Percentiles rank a stretch among this genome's conserved stretches.
phyloP scores from a whole-genome alignment of 2,329 filamentous ascomycete genomes.

The Fusarium acutatum region DNA sequence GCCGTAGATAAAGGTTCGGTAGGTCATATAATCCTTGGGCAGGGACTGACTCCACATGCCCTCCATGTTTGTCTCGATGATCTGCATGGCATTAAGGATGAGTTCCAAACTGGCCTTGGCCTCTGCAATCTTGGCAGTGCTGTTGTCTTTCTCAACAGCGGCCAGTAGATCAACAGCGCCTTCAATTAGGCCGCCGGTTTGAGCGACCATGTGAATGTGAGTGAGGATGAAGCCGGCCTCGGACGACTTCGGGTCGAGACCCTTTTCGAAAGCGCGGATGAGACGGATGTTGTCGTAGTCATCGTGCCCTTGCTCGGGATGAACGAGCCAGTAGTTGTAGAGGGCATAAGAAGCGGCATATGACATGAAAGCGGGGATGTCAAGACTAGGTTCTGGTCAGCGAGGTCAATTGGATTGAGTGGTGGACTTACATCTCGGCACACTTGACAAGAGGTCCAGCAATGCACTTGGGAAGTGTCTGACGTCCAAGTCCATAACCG shows the following conservation, averaged over 20 bases:
- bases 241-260: constrained; percentile 84
- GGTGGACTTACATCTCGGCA: constrained; percentile 19
- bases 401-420: neutral
- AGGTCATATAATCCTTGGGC: constrained; percentile 83
- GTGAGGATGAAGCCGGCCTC: constrained; percentile 97
- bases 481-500: constrained; percentile 23
- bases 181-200: constrained; percentile 80
- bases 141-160: constrained; percentile 9
- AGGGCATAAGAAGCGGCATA: constrained; percentile 73
- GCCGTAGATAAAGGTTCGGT: constrained; percentile 97
- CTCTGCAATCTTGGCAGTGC: constrained; percentile 38
- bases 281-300: constrained; percentile 78
- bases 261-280: constrained; percentile 90
- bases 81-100: constrained; percentile 66
- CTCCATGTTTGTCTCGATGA: constrained; percentile 84
- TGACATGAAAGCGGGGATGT: constrained; percentile 35
- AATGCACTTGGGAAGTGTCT: constrained; percentile 31
- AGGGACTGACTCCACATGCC: constrained; percentile 91
- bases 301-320: constrained; percentile 64
- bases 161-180: constrained; percentile 74
- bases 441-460: constrained; percentile 33
- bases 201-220: constrained; percentile 93
- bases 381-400: constrained; percentile 9
- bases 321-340: constrained; percentile 71
- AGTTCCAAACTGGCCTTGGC: constrained; percentile 72